Base-by-base conservation (phyloP, 306 rosid genomes). In the Castanospermum australe region DNA sequence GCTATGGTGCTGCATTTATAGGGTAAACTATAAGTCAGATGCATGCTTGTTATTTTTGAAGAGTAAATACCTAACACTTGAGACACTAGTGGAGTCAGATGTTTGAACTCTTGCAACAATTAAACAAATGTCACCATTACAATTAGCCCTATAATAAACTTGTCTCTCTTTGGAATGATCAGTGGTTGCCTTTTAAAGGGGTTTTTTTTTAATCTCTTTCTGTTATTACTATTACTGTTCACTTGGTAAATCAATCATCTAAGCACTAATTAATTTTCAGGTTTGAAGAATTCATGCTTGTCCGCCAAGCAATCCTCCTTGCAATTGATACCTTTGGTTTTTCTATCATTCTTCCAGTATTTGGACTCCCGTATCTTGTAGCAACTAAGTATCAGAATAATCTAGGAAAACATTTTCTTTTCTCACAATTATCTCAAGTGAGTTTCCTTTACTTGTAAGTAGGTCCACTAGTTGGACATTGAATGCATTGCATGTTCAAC, bases 1-100 rank as follows among this genome's bases (percentile, higher is more conserved):
- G 92, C 63, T 95, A 95, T 74, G 94, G 92, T 59, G 99, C 99
- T 85, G 99, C 98, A 62, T 92, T 95, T 89, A 87, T 91, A n/a
- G 98, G 99, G 99, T 91, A 78, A 82, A 80, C 87, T 69, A 33
- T 70, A 10, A 30, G 47, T 30, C 48, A 18, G 69, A 35, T 80
- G 11, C 17, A 7, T n/a, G 36, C 45, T 36, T 73, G 48, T 64
- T 63, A 77, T 35, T 36, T 56, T 76, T 42, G 2, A 17, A 18
- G 21, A 54, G 32, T 71, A 36, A 73, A 39, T 20, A 15, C 67
- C 11, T 36, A 64, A 35, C 70, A 25, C 42, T 59, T 84, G 59
- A 78, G 54, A 33, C 81, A 24, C 33, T 50, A 17, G 48, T 71
- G 52, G 24, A 61, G 67, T 17, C 25, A 21, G 62, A 75, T 30